phyloP scores from a whole-genome alignment of 352 stramenopile genomes.

The Phytophthora multivora region DNA sequence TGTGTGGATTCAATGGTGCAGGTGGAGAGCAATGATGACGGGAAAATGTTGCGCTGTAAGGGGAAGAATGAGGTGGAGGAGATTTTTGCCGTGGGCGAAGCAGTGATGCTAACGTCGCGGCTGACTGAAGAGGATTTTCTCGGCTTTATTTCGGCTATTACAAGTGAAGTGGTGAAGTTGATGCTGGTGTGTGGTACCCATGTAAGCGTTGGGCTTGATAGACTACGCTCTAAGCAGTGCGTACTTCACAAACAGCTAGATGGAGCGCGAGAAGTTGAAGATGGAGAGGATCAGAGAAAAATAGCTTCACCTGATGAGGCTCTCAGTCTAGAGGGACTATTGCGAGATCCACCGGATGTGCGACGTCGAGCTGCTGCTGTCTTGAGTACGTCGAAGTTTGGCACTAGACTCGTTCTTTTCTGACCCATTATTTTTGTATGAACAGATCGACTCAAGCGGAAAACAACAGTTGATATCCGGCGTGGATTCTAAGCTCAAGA shows the following conservation, averaged over 20 bases:
- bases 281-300: background rate
- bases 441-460: conserved; percentile 41
- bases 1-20: background rate
- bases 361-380: conserved; percentile 31
- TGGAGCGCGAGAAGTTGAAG: conserved; percentile 5
- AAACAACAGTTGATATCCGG: conserved; percentile 49
- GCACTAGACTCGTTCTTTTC: no score
- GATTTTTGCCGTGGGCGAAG: conserved; percentile 51
- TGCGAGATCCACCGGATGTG: conserved; percentile 36
- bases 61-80: conserved; percentile 6
- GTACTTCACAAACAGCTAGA: conserved; percentile 37
- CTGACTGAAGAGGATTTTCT: conserved; percentile 69
- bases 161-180: conserved; percentile 41
- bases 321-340: conserved; percentile 22
- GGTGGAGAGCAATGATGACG: conserved; percentile 13
- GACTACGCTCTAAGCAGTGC: conserved; percentile 49
- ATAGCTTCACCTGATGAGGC: background rate
- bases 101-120: conserved; percentile 54
- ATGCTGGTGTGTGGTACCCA: conserved; percentile 58
- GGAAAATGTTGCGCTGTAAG: conserved; percentile 17
- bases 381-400: conserved; percentile 31
- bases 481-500: conserved; percentile 39
- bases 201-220: conserved; percentile 32
- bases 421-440: no score
- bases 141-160: conserved; percentile 51